Evolutionary conservation across 2,329 filamentous ascomycete genomes (phyloP).

Genomic region (Colletotrichum phormii): DNA sequence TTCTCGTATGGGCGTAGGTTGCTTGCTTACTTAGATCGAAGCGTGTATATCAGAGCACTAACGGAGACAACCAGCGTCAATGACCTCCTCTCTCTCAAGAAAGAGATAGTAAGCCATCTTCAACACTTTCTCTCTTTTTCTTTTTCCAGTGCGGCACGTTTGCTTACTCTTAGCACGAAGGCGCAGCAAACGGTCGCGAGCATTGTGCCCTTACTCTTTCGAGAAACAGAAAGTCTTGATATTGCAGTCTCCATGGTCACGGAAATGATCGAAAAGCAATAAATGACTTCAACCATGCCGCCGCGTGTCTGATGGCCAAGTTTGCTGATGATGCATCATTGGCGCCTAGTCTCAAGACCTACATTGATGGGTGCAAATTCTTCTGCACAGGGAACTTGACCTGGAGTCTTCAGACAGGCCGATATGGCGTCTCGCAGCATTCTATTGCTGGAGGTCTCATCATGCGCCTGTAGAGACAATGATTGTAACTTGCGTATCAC

Average conservation of each 20-base stretch:
- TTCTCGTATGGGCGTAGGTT: background rate
- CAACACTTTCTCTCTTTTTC: too few relatives aligned
- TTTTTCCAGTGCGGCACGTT: background rate
- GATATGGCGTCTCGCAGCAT: background rate
- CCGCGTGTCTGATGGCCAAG: background rate
- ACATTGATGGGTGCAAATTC: background rate
- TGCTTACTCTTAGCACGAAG: background rate
- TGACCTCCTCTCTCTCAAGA: constrained; percentile 2
- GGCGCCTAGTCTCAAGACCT: background rate
- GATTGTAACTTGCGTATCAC: background rate
- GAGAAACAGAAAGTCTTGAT: background rate
- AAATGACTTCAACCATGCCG: background rate
- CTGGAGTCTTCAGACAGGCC: background rate
- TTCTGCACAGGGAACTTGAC: background rate
- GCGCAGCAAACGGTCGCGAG: background rate
- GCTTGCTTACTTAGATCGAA: background rate
- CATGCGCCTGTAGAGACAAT: background rate
- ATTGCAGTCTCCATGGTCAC: background rate
- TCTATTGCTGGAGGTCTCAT: background rate
- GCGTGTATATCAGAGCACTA: background rate
- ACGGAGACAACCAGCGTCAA: background rate
- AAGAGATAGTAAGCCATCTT: background rate
- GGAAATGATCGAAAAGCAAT: constrained; percentile 5
- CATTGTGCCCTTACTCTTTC: background rate
- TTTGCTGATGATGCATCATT: background rate